Base-by-base conservation (phyloP, 345 rosid species). In the Crucihimalaya himalaica region DNA sequence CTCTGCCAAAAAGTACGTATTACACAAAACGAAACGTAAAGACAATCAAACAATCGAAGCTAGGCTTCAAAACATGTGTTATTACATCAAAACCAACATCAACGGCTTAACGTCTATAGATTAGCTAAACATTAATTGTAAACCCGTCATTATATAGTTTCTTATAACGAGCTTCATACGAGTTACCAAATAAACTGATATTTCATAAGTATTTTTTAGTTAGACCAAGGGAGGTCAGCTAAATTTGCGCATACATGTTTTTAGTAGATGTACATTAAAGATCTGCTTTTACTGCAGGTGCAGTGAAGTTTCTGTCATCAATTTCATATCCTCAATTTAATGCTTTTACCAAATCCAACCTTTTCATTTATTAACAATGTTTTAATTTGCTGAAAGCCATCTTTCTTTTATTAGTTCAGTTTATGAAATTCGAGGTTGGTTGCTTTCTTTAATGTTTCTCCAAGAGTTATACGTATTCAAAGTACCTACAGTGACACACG, bases 311-410 rank as follows among this genome's bases (percentile, higher is more conserved):
- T 61, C 51, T 56, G 69, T 25, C 66, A 68, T 62, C 57, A 61
- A 13, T 52, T 75, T 68, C 69, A 61, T 39, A 60, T 60, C 63
- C 54, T 43, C 42, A 54, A 70, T 69, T 76, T 6, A 70, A 64
- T 70, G 75, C 60, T 6, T 21, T 62, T 70, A 76, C 75, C 71
- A 54, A 76, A 76, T 70, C 20, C 11, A 75, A 54, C 9, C 29
- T 50, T 60, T 76, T 54, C 46, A 57, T 57, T 56, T 57, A 74
- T 25, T 25, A 48, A 58, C 61, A 56, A 46, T 19, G 32, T 48
- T 34, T 47, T 2, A 8, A 11, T n/a, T n/a, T n/a, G 12, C 29
- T 11, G 35, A 51, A 43, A 37, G 12, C 42, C 37, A 63, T 63
- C 63, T 39, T 46, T 51, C 61, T 29, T 66, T 67, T 75, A 60